Evolutionary conservation across 2,329 filamentous ascomycete species (phyloP).

Genomic region (Trichoderma koningiopsis): DNA sequence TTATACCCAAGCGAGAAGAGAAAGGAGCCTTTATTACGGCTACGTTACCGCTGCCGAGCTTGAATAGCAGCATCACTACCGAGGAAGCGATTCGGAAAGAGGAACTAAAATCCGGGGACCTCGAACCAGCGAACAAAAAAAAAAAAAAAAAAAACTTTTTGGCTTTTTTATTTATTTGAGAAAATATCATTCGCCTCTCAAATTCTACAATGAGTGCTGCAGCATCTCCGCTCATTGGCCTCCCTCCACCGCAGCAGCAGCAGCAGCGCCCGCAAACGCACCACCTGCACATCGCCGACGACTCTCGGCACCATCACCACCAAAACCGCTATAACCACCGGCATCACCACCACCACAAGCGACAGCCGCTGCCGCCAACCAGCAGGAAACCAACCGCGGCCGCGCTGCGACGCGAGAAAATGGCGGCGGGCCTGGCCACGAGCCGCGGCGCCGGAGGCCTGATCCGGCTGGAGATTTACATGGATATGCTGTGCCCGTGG

Average conservation of each 20-base stretch:
- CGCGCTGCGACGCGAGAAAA: constrained; percentile 5
- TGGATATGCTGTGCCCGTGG: constrained; percentile 56
- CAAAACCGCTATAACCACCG: not conserved
- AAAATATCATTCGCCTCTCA: not conserved
- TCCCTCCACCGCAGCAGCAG: not conserved
- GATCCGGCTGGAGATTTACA: constrained; percentile 47
- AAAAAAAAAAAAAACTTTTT: not conserved
- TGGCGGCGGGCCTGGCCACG: not conserved
- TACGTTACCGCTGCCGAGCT: not conserved
- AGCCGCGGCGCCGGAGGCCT: not conserved
- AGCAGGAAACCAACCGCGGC: not conserved
- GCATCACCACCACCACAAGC: not conserved
- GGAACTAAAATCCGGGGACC: not conserved
- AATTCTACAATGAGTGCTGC: not conserved
- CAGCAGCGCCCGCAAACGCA: not conserved
- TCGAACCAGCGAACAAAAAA: not conserved
- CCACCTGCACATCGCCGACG: not conserved
- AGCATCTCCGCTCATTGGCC: not conserved
- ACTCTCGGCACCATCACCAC: not conserved
- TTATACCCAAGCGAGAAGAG: not conserved
- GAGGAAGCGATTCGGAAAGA: not conserved
- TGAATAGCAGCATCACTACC: not conserved
- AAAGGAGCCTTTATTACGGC: not conserved
- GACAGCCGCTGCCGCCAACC: constrained; percentile 12
- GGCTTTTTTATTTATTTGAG: not conserved